These are phyloP conservation scores for Candida anglica DNA, from an alignment of 805 yeast species.

Conservation along the genomic window DNA sequence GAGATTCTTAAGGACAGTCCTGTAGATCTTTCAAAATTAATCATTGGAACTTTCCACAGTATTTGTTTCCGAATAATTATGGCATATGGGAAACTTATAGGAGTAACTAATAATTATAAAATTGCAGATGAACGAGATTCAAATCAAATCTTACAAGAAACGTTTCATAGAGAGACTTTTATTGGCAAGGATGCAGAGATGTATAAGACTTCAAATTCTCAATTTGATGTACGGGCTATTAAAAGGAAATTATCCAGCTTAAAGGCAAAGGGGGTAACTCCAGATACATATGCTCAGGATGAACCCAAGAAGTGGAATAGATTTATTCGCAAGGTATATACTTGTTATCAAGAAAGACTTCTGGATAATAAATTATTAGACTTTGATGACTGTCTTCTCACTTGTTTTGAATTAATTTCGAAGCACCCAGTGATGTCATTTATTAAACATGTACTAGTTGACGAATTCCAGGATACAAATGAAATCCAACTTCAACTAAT, in stretches of 20 bases:
- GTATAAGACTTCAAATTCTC: conserved; percentile 11
- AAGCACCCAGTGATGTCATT: conserved; percentile 43
- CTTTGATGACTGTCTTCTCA: conserved; percentile 77
- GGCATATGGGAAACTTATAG: conserved; percentile 50
- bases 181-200: conserved; percentile 3
- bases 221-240: conserved; percentile 37
- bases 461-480: conserved; percentile 94
- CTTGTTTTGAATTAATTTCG: conserved; percentile 47
- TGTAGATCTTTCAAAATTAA: conserved; percentile 41
- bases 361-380: conserved; percentile 48
- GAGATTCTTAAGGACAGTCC: conserved; percentile 5
- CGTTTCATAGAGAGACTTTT: conserved; percentile 21
- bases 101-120: conserved; percentile 39
- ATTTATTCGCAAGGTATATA: conserved; percentile 36
- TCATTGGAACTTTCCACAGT: conserved; percentile 89
- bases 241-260: conserved; percentile 49
- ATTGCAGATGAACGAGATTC: conserved; percentile 69
- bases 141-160: conserved; percentile 38
- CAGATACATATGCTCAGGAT: conserved; percentile 32
- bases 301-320: conserved; percentile 8
- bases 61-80: conserved; percentile 62
- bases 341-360: conserved; percentile 50
- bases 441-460: conserved; percentile 74
- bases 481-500: conserved; percentile 69
- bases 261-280: conserved; percentile 50